These are phyloP conservation scores for Trametes pubescens DNA, from an alignment of 1,284 basidiomycete genomes.

Conservation along the genomic window DNA sequence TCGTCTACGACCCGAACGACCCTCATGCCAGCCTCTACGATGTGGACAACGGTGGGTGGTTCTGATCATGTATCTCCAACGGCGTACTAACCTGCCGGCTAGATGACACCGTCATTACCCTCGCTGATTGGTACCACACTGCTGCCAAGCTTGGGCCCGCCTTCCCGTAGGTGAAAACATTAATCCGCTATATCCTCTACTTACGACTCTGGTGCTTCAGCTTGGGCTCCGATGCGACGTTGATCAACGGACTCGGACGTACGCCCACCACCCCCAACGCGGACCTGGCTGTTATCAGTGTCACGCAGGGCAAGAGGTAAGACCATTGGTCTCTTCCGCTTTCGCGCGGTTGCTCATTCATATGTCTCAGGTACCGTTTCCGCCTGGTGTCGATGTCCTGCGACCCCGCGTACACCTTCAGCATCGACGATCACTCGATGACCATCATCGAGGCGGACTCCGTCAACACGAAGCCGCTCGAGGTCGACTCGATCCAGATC, in stretches of 20 bases:
- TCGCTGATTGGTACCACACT: slow-evolving; percentile 39
- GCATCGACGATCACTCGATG: slow-evolving; percentile 46
- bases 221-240: slow-evolving; percentile 41
- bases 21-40: slow-evolving; percentile 49
- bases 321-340: neutral
- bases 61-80: neutral
- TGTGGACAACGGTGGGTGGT: slow-evolving; percentile 48
- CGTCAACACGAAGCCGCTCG: slow-evolving; percentile 41
- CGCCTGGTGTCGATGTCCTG: slow-evolving; percentile 59
- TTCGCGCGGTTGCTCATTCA: neutral
- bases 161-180: slow-evolving; percentile 9
- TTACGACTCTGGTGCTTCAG: neutral
- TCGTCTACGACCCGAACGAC: slow-evolving; percentile 54
- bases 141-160: slow-evolving; percentile 18
- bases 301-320: slow-evolving; percentile 44
- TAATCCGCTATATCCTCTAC: neutral
- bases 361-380: slow-evolving; percentile 39
- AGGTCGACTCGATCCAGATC: slow-evolving; percentile 44
- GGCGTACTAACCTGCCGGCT: neutral
- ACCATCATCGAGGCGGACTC: slow-evolving; percentile 48
- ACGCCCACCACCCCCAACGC: slow-evolving; percentile 28
- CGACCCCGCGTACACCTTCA: slow-evolving; percentile 43
- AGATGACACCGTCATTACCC: slow-evolving; percentile 39
- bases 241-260: slow-evolving; percentile 61
- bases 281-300: slow-evolving; percentile 45